Conservation (phyloP, 306 rosid genomes). For the Vachellia pachyceras region DNA sequence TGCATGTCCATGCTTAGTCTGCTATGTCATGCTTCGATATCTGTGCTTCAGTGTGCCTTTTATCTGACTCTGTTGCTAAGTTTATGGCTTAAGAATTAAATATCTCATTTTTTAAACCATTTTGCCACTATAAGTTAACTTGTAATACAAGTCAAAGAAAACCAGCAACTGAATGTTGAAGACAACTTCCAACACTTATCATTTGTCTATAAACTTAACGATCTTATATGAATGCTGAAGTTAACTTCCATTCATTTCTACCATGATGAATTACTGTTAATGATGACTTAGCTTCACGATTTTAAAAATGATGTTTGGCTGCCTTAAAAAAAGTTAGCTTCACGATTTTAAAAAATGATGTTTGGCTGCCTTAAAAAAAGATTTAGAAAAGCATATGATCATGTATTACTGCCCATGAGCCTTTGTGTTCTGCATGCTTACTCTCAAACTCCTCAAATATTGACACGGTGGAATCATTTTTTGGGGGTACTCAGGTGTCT, state of each 20-base stretch:
- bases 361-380: background rate
- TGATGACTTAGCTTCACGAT: background rate
- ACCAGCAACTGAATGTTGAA: background rate
- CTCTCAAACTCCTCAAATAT: background rate
- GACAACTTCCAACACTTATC: background rate
- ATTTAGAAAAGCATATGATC: background rate
- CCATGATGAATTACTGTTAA: slow-evolving; percentile 23
- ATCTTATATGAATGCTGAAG: background rate
- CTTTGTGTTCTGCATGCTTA: background rate
- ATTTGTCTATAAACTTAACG: background rate
- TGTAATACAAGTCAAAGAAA: slow-evolving; percentile 12
- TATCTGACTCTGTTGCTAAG: slow-evolving; percentile 7
- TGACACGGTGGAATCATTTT: background rate
- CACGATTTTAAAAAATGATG: background rate
- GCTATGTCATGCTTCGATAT: slow-evolving; percentile 19
- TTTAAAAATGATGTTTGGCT: background rate
- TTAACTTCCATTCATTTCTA: background rate
- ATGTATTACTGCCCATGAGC: slow-evolving; percentile 23
- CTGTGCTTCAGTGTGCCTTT: background rate
- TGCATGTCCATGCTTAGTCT: background rate
- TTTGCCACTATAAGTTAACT: background rate
- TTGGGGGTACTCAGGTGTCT: slow-evolving; percentile 71
- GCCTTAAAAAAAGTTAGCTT: background rate
- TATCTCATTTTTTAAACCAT: slow-evolving; percentile 1
- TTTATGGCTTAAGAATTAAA: background rate